Evolutionary conservation across 805 yeast genomes (phyloP).

Genomic region (Cyberlindnera mississippiensis): DNA sequence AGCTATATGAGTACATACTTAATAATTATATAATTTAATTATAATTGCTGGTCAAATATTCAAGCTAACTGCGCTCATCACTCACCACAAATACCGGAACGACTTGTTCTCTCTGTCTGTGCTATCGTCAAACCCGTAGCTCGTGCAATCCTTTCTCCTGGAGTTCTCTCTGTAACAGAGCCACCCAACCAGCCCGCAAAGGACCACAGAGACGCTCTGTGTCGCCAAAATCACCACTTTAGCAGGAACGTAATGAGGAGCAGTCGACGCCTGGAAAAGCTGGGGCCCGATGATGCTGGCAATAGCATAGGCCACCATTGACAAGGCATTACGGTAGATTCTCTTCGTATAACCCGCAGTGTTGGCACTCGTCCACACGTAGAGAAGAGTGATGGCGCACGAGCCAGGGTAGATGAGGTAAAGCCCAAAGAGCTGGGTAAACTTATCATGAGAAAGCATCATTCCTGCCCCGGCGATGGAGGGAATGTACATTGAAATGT

Average conservation of each 20-base stretch:
- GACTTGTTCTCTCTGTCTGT: slow-evolving; percentile 48
- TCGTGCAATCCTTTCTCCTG: slow-evolving; percentile 28
- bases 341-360: slow-evolving; percentile 59
- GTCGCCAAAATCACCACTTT: slow-evolving; percentile 52
- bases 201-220: slow-evolving; percentile 41
- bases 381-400: slow-evolving; percentile 50
- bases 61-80: too few relatives aligned
- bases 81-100: slow-evolving; percentile 38
- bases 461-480: slow-evolving; percentile 50
- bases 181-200: slow-evolving; percentile 37
- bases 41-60: too few relatives aligned
- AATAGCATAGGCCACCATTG: slow-evolving; percentile 50
- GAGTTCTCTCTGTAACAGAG: slow-evolving; percentile 44
- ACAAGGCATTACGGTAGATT: slow-evolving; percentile 44
- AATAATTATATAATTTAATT: too few relatives aligned
- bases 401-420: slow-evolving; percentile 50
- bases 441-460: slow-evolving; percentile 33
- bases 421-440: slow-evolving; percentile 44
- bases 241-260: slow-evolving; percentile 54
- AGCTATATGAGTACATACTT: too few relatives aligned
- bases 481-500: slow-evolving; percentile 38
- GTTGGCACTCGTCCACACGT: slow-evolving; percentile 54
- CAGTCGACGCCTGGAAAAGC: slow-evolving; percentile 43
- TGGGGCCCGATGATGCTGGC: slow-evolving; percentile 62
- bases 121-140: slow-evolving; percentile 29